Evolutionary conservation across 768 basidiomycete genomes (phyloP).

Genomic region (Hypsizygus marmoreus): DNA sequence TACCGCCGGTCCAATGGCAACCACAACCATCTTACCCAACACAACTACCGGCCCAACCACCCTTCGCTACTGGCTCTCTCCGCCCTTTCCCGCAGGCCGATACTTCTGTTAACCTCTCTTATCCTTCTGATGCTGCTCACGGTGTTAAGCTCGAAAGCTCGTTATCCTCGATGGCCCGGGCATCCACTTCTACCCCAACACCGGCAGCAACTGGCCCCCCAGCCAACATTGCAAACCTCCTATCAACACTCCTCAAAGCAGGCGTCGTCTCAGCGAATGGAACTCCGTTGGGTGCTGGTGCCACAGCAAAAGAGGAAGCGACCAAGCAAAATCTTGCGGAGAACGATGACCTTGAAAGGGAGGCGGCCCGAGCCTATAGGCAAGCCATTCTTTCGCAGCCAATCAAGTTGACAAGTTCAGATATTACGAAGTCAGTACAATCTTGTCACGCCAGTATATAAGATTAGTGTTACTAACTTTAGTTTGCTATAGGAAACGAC

Average conservation of each 20-base stretch:
- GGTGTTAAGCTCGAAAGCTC: slow-evolving; percentile 22
- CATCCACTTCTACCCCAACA: slow-evolving; percentile 29
- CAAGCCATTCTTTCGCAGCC: slow-evolving; percentile 58
- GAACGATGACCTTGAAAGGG: slow-evolving; percentile 41
- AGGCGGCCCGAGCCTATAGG: slow-evolving; percentile 59
- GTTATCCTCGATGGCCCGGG: slow-evolving; percentile 7
- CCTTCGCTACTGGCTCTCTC: slow-evolving; percentile 15
- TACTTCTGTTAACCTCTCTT: not conserved
- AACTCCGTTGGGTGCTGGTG: slow-evolving; percentile 53
- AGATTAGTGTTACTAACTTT: slow-evolving; percentile 4
- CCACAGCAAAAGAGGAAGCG: slow-evolving; percentile 41
- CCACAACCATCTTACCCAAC: slow-evolving; percentile 15
- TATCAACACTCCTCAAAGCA: slow-evolving; percentile 75
- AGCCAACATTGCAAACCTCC: slow-evolving; percentile 55
- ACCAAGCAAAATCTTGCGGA: slow-evolving; percentile 23
- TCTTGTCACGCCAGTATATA: not conserved
- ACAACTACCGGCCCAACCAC: slow-evolving; percentile 19
- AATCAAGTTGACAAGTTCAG: slow-evolving; percentile 65
- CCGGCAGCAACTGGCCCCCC: slow-evolving; percentile 32
- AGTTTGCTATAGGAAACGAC: slow-evolving; percentile 47
- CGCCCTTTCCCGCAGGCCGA: slow-evolving; percentile 14
- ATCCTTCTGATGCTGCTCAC: slow-evolving; percentile 11
- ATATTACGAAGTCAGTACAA: slow-evolving; percentile 64
- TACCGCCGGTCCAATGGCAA: slow-evolving; percentile 23
- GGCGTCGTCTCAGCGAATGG: slow-evolving; percentile 65